Base-by-base conservation (phyloP, 2,329 filamentous ascomycete species). In the Trichoderma endophyticum region DNA sequence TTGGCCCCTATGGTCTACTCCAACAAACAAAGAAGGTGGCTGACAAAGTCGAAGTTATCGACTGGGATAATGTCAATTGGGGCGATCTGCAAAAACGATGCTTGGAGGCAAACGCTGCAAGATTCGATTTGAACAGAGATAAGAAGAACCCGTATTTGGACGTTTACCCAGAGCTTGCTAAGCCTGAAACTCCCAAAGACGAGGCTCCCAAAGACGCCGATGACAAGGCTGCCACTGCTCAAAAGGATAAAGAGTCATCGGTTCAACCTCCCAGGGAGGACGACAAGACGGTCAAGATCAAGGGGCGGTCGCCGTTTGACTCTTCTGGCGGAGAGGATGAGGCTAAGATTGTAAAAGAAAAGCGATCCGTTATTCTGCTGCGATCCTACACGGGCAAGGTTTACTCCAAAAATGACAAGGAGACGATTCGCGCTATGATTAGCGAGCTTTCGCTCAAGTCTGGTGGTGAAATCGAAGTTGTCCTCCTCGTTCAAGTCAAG, bases 381-480 rank as follows among this genome's bases (percentile, higher is more conserved):
- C 90, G 94, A 48, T 91, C 92, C 0, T 95, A 92, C 84, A 89
- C 88, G 36, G 91, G 90, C 71, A 94, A 93, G 79, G 80, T 88
- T 32, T 97, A 94, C 79, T 93, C 90, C 32, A 88, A 92, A 54
- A 93, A 95, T 77, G 93, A 95, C 78, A 89, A 92, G 77, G 90
- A 95, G 79, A 91, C 90, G 69, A 89, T 97, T 54, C 91, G 94
- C 32, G 89, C 94, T 43, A 87, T 97, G 78, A 89, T 97, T 75
- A 91, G 89, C 72, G 94, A 97, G 80, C 84, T 96, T 32, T 88
- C 88, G 6, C 84, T 97, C 71, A 90, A 90, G 73, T 92, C 92
- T 18, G 93, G 93, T 21, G 93, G 92, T 43, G 90, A 95, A 81
- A 97, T 94, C 77, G 89, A 94, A 76, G 90, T 96, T 1, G 93